phyloP scores from a whole-genome alignment of 176 grass and related monocot species.

The Elaeis guineensis region DNA sequence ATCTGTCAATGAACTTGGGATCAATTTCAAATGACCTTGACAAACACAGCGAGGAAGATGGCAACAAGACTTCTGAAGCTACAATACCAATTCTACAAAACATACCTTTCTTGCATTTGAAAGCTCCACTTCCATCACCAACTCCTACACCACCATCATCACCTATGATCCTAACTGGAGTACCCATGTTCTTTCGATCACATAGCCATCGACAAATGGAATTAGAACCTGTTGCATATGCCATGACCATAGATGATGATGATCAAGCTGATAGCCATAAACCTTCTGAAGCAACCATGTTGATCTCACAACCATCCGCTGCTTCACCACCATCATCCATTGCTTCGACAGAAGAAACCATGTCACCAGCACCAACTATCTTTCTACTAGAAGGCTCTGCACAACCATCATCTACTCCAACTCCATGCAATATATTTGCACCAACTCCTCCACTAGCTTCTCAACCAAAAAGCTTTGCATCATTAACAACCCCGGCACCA shows the following conservation, averaged over 20 bases:
- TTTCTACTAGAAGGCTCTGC: background rate
- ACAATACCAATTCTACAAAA: background rate
- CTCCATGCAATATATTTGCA: background rate
- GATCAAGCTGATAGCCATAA: background rate
- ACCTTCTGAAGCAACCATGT: constrained; percentile 2
- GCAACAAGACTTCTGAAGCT: constrained; percentile 3
- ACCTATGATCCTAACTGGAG: constrained; percentile 13
- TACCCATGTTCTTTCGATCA: constrained; percentile 3
- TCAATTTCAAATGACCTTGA: background rate
- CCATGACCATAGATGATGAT: constrained; percentile 2
- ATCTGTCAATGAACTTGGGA: background rate
- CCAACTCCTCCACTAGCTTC: background rate
- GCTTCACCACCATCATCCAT: constrained; percentile 6
- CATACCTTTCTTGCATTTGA: constrained; percentile 4
- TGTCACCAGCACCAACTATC: constrained; percentile 2
- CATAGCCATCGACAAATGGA: background rate
- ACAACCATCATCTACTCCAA: constrained; percentile 1
- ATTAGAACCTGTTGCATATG: background rate
- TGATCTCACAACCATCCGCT: background rate
- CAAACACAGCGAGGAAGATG: background rate
- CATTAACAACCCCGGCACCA: background rate
- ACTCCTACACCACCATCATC: constrained; percentile 31
- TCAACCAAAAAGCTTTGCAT: too few species aligned
- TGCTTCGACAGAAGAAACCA: background rate
- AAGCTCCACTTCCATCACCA: constrained; percentile 2